Percentiles rank a stretch among this genome's conserved stretches.
Evolutionary conservation across 208 protist genomes (phyloP).

Genomic region (Trypanosomatidae sp.): DNA sequence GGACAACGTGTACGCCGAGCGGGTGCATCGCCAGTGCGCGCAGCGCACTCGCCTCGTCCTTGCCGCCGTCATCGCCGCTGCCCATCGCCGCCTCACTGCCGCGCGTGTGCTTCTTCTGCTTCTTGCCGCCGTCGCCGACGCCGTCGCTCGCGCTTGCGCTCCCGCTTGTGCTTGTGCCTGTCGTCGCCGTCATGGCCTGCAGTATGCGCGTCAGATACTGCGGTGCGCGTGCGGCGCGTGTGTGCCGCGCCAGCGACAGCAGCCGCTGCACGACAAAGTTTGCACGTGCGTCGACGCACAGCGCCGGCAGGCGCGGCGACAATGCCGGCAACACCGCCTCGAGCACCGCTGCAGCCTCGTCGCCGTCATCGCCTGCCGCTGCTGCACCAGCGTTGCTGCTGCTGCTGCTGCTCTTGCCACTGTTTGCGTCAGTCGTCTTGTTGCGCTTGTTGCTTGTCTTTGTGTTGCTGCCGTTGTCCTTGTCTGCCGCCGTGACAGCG

Average conservation of each 20-base stretch:
- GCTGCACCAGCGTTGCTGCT: neutral
- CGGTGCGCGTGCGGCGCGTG: slow-evolving; percentile 8
- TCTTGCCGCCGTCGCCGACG: too few species aligned
- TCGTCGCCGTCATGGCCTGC: slow-evolving; percentile 9
- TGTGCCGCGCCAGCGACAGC: slow-evolving; percentile 27
- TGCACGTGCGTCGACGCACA: slow-evolving; percentile 43
- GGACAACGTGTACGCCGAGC: slow-evolving; percentile 66
- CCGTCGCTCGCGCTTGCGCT: too few species aligned
- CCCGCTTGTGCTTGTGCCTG: too few species aligned
- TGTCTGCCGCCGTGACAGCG: slow-evolving; percentile 4
- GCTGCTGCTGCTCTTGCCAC: too few species aligned
- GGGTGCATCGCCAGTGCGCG: slow-evolving; percentile 25
- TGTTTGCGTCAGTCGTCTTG: neutral
- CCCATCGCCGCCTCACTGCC: slow-evolving; percentile 25
- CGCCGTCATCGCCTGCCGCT: slow-evolving; percentile 4
- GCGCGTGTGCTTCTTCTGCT: too few species aligned
- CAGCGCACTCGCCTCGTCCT: too few species aligned
- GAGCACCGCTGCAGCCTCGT: slow-evolving; percentile 17
- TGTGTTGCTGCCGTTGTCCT: neutral
- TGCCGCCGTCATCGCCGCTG: too few species aligned
- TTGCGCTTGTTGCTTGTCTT: neutral
- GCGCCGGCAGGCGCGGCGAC: slow-evolving; percentile 25
- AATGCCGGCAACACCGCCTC: slow-evolving; percentile 24
- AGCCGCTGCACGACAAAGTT: slow-evolving; percentile 81
- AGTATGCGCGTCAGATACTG: slow-evolving; percentile 24